Percentiles rank a stretch among this genome's conserved stretches.
Evolutionary conservation across 2,329 filamentous ascomycete species (phyloP).

Genomic region (Emmonsiellopsis sp.): DNA sequence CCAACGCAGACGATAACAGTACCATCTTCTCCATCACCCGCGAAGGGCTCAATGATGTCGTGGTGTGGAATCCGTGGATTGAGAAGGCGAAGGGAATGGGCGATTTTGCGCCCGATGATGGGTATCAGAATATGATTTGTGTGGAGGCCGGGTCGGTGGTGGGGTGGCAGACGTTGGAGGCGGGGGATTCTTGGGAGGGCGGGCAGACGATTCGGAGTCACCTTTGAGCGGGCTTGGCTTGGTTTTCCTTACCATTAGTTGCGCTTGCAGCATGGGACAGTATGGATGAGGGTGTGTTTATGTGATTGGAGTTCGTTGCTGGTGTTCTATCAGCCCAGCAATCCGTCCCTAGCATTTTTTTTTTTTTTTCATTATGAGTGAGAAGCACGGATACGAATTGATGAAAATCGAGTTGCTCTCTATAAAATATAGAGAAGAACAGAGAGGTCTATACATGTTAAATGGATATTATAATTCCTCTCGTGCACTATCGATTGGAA

Average conservation of each 20-base stretch:
- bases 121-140: conserved; percentile 88
- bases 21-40: conserved; percentile 64
- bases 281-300: too few relatives aligned
- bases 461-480: background rate
- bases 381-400: too few relatives aligned
- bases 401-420: too few relatives aligned
- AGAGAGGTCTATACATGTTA: background rate
- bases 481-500: too few relatives aligned
- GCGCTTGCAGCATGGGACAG: too few relatives aligned
- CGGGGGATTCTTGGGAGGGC: conserved; percentile 60
- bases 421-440: too few relatives aligned
- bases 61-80: conserved; percentile 95
- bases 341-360: background rate
- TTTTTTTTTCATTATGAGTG: background rate
- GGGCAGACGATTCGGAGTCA: conserved; percentile 47
- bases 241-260: too few relatives aligned
- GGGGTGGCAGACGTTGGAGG: conserved; percentile 75
- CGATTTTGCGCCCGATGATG: conserved; percentile 83
- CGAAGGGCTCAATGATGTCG: conserved; percentile 77
- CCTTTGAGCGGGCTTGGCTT: conserved; percentile 12
- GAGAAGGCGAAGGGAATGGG: conserved; percentile 73
- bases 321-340: too few relatives aligned
- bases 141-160: conserved; percentile 81
- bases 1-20: conserved; percentile 45
- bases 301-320: background rate